Percentiles rank a stretch among this genome's conserved stretches.
Evolutionary conservation across 768 basidiomycete genomes (phyloP).

Genomic region (Leccinum pellstonianum): DNA sequence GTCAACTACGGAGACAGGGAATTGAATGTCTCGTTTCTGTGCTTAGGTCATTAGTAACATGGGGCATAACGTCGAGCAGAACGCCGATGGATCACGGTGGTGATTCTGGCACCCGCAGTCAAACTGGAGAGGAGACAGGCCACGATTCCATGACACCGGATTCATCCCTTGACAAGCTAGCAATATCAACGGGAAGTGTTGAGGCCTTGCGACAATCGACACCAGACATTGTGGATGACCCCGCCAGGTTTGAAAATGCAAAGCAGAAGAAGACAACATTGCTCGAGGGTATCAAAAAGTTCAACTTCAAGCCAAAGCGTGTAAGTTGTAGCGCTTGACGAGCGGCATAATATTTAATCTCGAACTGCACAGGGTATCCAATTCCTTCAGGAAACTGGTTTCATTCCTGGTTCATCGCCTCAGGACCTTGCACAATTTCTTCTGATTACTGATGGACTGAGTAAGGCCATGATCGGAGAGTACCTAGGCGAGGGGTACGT

Average conservation of each 20-base stretch:
- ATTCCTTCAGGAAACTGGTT: slow-evolving; percentile 85
- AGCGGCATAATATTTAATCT: neutral
- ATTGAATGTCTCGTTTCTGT: slow-evolving; percentile 92
- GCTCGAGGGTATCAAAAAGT: slow-evolving; percentile 93
- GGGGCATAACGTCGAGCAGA: slow-evolving; percentile 64
- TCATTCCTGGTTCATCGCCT: slow-evolving; percentile 72
- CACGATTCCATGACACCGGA: slow-evolving; percentile 57
- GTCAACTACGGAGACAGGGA: slow-evolving; percentile 84
- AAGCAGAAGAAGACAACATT: slow-evolving; percentile 96
- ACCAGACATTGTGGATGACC: slow-evolving; percentile 86
- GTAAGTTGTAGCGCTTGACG: slow-evolving; percentile 44
- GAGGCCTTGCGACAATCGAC: slow-evolving; percentile 67
- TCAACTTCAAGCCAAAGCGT: slow-evolving; percentile 98
- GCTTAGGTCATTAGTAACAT: slow-evolving; percentile 84
- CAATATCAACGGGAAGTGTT: slow-evolving; percentile 44
- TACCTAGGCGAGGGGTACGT: slow-evolving; percentile 95
- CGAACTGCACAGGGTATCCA: slow-evolving; percentile 65
- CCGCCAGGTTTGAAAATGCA: slow-evolving; percentile 88
- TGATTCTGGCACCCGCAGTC: slow-evolving; percentile 46
- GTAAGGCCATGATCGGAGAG: slow-evolving; percentile 95
- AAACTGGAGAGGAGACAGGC: slow-evolving; percentile 51
- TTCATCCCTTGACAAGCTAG: slow-evolving; percentile 52
- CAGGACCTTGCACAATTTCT: slow-evolving; percentile 83
- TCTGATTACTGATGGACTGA: slow-evolving; percentile 85
- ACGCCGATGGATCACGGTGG: slow-evolving; percentile 33